phyloP scores from a whole-genome alignment of 2,329 filamentous ascomycete species.

The Colletotrichum endophyticum region DNA sequence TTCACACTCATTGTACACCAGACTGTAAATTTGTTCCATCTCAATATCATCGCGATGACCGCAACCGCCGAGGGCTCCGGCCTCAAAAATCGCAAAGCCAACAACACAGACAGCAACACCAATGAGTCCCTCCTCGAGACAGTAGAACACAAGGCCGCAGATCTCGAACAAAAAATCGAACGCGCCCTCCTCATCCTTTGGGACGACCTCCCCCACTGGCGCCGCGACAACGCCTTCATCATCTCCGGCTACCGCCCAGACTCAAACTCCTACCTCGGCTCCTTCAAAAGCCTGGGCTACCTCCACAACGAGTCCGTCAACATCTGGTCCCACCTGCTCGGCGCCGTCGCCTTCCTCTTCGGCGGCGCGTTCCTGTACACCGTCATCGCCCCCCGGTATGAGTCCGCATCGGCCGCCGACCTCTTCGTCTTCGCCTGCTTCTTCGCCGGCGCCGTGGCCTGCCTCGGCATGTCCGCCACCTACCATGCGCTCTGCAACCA shows the following conservation, averaged over 20 bases:
- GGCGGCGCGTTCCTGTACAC: constrained; percentile 59
- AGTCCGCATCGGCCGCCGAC: constrained; percentile 64
- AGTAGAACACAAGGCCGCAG: constrained; percentile 24
- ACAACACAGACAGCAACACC: neutral
- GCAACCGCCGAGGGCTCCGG: neutral
- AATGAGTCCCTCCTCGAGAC: constrained; percentile 23
- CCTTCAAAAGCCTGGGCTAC: constrained; percentile 53
- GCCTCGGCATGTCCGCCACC: constrained; percentile 81
- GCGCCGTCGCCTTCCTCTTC: constrained; percentile 63
- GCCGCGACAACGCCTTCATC: constrained; percentile 65
- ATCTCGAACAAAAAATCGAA: constrained; percentile 43
- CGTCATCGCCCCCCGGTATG: constrained; percentile 69
- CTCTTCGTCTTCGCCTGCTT: constrained; percentile 79
- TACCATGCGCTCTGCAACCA: constrained; percentile 90
- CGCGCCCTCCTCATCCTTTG: constrained; percentile 53
- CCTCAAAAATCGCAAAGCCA: neutral
- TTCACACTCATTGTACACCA: neutral
- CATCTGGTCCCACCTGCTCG: constrained; percentile 69
- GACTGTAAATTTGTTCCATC: neutral
- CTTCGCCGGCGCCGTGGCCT: constrained; percentile 75
- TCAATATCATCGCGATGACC: neutral
- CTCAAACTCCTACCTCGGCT: constrained; percentile 51
- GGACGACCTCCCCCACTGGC: constrained; percentile 64
- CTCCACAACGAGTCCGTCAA: constrained; percentile 69
- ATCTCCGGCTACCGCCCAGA: constrained; percentile 57